These are phyloP conservation scores for Candida labiduridarum DNA, from an alignment of 1,139 yeast species.

Conservation along the genomic window DNA sequence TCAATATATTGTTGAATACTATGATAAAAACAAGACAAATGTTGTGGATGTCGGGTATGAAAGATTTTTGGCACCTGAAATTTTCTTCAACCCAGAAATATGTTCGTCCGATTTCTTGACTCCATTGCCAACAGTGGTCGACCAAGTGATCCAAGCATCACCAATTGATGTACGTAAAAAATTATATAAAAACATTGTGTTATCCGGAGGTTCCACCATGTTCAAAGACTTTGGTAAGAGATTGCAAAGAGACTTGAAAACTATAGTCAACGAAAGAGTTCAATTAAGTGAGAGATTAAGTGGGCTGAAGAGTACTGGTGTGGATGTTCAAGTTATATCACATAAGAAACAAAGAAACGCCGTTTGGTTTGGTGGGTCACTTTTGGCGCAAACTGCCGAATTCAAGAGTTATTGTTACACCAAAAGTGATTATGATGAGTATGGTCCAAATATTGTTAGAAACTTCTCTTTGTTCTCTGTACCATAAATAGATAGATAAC, in stretches of 20 bases:
- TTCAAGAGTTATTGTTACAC: conserved; percentile 96
- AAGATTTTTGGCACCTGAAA: conserved; percentile 96
- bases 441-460: conserved; percentile 96
- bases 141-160: conserved; percentile 89
- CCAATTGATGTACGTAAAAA: conserved; percentile 99
- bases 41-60: conserved; percentile 95
- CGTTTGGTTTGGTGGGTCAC: conserved; percentile 98
- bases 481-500: conserved; percentile 47
- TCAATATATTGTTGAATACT: conserved; percentile 82
- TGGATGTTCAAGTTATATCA: conserved; percentile 93
- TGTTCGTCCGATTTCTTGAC: conserved; percentile 93
- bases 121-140: conserved; percentile 94
- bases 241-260: conserved; percentile 90
- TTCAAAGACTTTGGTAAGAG: conserved; percentile 97
- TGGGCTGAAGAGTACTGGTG: conserved; percentile 89
- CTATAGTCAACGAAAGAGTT: conserved; percentile 86
- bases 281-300: conserved; percentile 76
- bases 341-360: conserved; percentile 98
- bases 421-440: conserved; percentile 95
- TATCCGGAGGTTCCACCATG: conserved; percentile 98
- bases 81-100: conserved; percentile 97
- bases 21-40: conserved; percentile 65
- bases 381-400: conserved; percentile 95
- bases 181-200: conserved; percentile 89
- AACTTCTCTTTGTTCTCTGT: conserved; percentile 92